Evolutionary conservation across 202 grass and related monocot genomes (phyloP).

Genomic region (Zizania palustris): DNA sequence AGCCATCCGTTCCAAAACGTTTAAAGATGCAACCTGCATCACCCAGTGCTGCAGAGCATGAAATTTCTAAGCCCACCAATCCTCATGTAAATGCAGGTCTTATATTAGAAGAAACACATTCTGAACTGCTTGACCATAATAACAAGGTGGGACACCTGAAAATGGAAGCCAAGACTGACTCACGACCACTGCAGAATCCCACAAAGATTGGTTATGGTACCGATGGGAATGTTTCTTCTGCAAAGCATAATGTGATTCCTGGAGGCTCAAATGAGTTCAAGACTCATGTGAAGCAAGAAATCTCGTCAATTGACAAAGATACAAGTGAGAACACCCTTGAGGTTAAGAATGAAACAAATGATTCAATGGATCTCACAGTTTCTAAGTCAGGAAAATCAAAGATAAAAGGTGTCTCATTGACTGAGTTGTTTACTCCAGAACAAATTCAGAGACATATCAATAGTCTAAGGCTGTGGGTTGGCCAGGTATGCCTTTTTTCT

Average conservation of each 20-base stretch:
- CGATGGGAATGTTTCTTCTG: constrained; percentile 40
- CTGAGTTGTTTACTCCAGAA: constrained; percentile 78
- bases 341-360: constrained; percentile 53
- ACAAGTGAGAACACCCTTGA: constrained; percentile 44
- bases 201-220: constrained; percentile 35
- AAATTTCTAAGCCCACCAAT: constrained; percentile 39
- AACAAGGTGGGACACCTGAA: constrained; percentile 47
- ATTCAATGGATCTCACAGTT: constrained; percentile 41
- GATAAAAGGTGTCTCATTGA: constrained; percentile 91
- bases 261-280: constrained; percentile 36
- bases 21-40: constrained; percentile 45
- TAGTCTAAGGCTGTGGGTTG: constrained; percentile 79
- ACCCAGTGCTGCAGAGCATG: constrained; percentile 45
- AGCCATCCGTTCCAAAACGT: constrained; percentile 58
- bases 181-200: constrained; percentile 20
- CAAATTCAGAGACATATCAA: constrained; percentile 75
- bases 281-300: constrained; percentile 59
- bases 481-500: constrained; percentile 61
- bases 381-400: constrained; percentile 72
- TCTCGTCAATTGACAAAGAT: constrained; percentile 42
- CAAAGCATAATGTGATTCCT: constrained; percentile 39
- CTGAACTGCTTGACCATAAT: constrained; percentile 44
- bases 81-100: constrained; percentile 33
- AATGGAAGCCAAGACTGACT: constrained; percentile 36
- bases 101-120: constrained; percentile 42